phyloP scores from a whole-genome alignment of 768 basidiomycete species.

The Hygrophoropsis aurantiaca region DNA sequence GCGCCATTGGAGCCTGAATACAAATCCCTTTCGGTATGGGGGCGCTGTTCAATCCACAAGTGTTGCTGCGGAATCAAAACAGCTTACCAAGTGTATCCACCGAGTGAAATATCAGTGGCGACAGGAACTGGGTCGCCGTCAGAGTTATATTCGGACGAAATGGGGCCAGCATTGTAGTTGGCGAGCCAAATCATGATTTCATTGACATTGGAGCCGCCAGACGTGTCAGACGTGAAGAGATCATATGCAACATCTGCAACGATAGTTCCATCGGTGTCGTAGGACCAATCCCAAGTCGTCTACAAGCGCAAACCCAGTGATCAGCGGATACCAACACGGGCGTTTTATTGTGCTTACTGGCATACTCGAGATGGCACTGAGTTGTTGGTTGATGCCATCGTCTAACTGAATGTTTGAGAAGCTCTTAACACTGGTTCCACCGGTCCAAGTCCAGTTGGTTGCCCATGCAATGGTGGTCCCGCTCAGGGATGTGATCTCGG shows the following conservation, averaged over 20 bases:
- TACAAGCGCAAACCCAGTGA: conserved; percentile 16
- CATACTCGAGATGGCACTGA: conserved; percentile 54
- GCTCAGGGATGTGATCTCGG: conserved; percentile 41
- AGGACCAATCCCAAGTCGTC: conserved; percentile 60
- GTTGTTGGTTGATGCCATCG: conserved; percentile 48
- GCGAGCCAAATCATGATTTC: conserved; percentile 71
- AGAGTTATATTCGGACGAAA: conserved; percentile 47
- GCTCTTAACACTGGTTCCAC: conserved; percentile 56
- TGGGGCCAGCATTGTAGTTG: conserved; percentile 56
- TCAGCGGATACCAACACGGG: not conserved
- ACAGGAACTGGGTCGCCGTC: conserved; percentile 47
- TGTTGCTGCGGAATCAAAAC: not conserved
- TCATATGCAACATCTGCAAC: conserved; percentile 63
- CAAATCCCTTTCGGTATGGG: conserved; percentile 42
- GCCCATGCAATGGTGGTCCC: conserved; percentile 48
- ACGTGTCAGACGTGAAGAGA: conserved; percentile 54
- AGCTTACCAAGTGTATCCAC: conserved; percentile 49
- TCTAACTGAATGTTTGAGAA: conserved; percentile 59
- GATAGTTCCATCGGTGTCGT: conserved; percentile 37
- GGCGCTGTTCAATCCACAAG: not conserved
- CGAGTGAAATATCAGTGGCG: conserved; percentile 40
- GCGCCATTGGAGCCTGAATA: conserved; percentile 53
- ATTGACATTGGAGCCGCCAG: conserved; percentile 44
- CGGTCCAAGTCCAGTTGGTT: conserved; percentile 54
- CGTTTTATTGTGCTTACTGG: conserved; percentile 38